Percentiles rank a stretch among this genome's conserved stretches.
phyloP scores from a whole-genome alignment of 2,329 filamentous ascomycete species.

The Aurifilum marmelostoma region DNA sequence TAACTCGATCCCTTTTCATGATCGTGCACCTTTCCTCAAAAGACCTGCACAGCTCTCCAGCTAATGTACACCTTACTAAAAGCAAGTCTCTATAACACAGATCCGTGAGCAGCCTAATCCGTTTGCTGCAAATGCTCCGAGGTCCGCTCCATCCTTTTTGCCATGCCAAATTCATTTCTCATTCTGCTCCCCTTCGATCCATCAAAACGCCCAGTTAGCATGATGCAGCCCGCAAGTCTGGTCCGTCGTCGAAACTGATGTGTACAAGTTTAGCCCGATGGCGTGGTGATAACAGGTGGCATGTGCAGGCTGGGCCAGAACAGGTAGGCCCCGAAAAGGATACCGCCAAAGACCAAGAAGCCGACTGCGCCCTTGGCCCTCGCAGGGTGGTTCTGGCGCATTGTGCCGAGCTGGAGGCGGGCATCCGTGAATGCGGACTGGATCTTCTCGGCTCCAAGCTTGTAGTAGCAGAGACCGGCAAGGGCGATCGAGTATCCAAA shows the following conservation, averaged over 20 bases:
- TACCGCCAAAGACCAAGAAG: conserved; percentile 22
- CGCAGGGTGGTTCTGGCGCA: conserved; percentile 30
- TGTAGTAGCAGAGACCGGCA: conserved; percentile 37
- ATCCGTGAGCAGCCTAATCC: neutral
- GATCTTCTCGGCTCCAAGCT: conserved; percentile 30
- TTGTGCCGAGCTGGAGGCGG: conserved; percentile 25
- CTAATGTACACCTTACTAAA: neutral
- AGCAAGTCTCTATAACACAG: conserved; percentile 3
- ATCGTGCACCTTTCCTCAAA: neutral
- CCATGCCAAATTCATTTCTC: neutral
- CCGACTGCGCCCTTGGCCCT: conserved; percentile 28
- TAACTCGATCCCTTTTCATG: neutral
- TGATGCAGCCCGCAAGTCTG: conserved; percentile 9
- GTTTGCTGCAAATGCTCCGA: neutral
- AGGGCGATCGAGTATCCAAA: conserved; percentile 70
- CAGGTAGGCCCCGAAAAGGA: conserved; percentile 24
- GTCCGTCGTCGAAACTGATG: too few relatives aligned
- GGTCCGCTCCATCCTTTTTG: neutral
- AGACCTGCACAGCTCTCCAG: neutral
- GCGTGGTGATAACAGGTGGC: conserved; percentile 19
- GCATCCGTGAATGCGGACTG: conserved; percentile 28
- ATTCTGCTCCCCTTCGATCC: neutral
- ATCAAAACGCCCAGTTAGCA: conserved; percentile 20
- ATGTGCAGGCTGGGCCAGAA: conserved; percentile 30
- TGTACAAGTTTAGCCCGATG: conserved; percentile 18